Evolutionary conservation across 345 rosid species (phyloP), one percentile per base, ranked within the genome.

Genomic region (Barbarea vulgaris): DNA sequence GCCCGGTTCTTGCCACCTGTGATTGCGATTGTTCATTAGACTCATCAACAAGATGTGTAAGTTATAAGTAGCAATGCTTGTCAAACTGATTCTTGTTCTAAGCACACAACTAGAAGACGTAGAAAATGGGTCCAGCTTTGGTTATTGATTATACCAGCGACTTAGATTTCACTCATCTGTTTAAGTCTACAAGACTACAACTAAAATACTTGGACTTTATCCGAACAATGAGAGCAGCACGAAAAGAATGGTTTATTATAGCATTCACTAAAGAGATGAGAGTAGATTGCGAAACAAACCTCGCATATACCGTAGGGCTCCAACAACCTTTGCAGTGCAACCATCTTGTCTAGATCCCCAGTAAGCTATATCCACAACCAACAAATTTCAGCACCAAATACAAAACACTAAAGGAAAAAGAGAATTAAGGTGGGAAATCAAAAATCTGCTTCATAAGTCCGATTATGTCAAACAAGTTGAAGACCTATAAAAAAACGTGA

Each of bases 231-330:
- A 21, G 13, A 19, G 42, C 41, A 66, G 19, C 55, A 50, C 5
- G 4, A 31, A 19, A 47, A 10, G 9, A 46, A 65, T 30, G n/a
- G 61, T 22, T 67, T 34, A 7, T 12, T 6, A 34, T 50, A 67
- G 17, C 44, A 37, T 4, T 19, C 15, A 70, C 64, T 47, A 48
- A 28, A n/a, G 14, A 48, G 61, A 66, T 58, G 39, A 58, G 60
- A 48, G 53, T 69, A 10, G 50, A 68, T 37, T 24, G 65, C 2
- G 39, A 67, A 48, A 84, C 88, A 0, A 66, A 93, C 98, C 93
- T 93, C 98, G 9, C 98, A 93, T 76, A 93, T 93, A 66, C 98
- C 98, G 58, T 86, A 93, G 21, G 96, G 97, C 77, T 93, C 98
- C 82, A 93, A 79, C 79, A 93, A 67, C 78, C 96, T 90, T 77